Percentiles rank a stretch among this genome's conserved stretches.
Evolutionary conservation across 164 flowering plant species (phyloP).

Genomic region (Chimonanthus salicifolius): DNA sequence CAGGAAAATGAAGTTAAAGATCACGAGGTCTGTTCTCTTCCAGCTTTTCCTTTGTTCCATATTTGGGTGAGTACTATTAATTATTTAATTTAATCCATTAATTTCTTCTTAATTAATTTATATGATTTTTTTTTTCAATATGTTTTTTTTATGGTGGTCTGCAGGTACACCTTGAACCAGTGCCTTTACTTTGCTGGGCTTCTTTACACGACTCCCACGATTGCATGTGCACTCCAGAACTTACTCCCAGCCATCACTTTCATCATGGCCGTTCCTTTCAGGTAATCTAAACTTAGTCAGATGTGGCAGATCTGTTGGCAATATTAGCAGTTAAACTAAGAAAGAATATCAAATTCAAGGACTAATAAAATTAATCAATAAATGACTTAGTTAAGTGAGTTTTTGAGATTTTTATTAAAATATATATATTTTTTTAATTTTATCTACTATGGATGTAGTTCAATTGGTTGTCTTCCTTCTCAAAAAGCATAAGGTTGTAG

Average conservation of each 20-base stretch:
- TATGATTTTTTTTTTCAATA: too few species aligned
- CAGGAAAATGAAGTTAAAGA: constrained; percentile 47
- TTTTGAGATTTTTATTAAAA: too few species aligned
- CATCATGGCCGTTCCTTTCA: constrained; percentile 31
- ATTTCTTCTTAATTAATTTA: not conserved
- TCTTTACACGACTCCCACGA: constrained; percentile 26
- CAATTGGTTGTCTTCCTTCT: too few species aligned
- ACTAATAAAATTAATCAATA: too few species aligned
- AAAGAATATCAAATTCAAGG: too few species aligned
- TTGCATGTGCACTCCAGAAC: constrained; percentile 28
- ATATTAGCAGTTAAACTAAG: too few species aligned
- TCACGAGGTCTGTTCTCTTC: constrained; percentile 34
- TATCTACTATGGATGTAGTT: too few species aligned
- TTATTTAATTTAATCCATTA: too few species aligned
- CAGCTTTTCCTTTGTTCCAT: constrained; percentile 53
- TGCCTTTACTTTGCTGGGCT: constrained; percentile 33
- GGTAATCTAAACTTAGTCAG: constrained; percentile 9
- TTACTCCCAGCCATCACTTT: constrained; percentile 35
- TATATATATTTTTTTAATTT: too few species aligned
- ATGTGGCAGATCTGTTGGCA: too few species aligned
- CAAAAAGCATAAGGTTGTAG: too few species aligned
- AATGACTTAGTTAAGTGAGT: too few species aligned
- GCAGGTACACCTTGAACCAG: constrained; percentile 36
- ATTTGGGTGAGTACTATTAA: constrained; percentile 41
- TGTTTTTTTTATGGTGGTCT: not conserved